Evolutionary conservation across 2,329 filamentous ascomycete species (phyloP), one percentile per base, ranked within the genome.

Genomic region (Colletotrichum sp.): DNA sequence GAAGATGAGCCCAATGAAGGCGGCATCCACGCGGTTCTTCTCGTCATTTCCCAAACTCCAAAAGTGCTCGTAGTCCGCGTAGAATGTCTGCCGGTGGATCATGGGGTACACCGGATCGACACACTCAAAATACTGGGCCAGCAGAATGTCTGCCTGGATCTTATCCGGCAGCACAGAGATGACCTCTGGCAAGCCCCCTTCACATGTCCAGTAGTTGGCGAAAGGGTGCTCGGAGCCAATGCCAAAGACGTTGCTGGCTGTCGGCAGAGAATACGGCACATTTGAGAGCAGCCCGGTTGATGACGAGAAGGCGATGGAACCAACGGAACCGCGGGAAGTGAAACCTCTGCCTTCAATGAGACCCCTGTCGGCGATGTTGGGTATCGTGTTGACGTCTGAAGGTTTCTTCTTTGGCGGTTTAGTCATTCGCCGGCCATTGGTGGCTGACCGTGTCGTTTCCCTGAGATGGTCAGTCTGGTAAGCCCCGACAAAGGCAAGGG

Each of bases 41-140:
- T 95, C 92, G 7, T 87, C 83, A 5, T 84, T 83, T 1, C 87
- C 83, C 36, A 95, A 83, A 2, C 90, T 89, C 94, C 94, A 96
- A 82, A 96, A 96, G 75, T 93, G 90, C 79, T 95, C 93, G 80
- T 96, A 96, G 81, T 96, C 94, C 78, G 92, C 91, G 79, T 95
- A 95, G 82, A 96, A 96, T 8, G 92, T 93, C 79, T 93, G 91
- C 12, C 92, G 90, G 80, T 96, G 92, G 21, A 96, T 89, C 91
- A 96, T 95, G 18, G 95, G 95, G 83, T 96, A 96, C 4, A 96
- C 92, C 0, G 94, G 94, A 81, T 96, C 95, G 65, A 96, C 93
- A 78, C 91, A 93, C 80, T 93, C 92, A 78, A 93, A 93, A 81
- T 93, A 93, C 52, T 90, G 88, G 66, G 84, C 86, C 44, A 93